Conservation (phyloP, 2,329 filamentous ascomycete species). For the Diaporthe australafricana region DNA sequence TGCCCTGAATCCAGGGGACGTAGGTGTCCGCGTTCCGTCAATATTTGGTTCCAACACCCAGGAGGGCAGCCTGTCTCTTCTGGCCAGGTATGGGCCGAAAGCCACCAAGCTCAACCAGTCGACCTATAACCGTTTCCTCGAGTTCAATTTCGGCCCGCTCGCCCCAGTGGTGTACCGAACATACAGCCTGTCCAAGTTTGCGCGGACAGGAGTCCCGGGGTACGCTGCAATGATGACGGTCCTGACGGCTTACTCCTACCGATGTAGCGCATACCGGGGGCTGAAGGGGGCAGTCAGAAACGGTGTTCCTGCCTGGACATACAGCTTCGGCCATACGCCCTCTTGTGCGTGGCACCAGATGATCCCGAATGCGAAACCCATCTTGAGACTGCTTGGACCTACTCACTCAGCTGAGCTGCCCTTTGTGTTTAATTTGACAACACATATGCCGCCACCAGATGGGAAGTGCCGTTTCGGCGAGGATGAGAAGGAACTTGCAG, state of each 20-base stretch:
- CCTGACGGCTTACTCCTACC: background rate
- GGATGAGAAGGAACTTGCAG: background rate
- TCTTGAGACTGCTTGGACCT: background rate
- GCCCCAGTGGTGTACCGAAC: background rate
- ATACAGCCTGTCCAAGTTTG: constrained; percentile 7
- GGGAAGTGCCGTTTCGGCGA: background rate
- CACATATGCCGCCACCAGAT: background rate
- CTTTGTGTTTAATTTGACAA: constrained; percentile 6
- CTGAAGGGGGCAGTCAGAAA: constrained; percentile 2
- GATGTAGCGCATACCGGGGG: background rate
- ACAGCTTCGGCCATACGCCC: constrained; percentile 4
- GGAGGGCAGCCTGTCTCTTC: background rate
- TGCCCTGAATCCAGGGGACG: background rate
- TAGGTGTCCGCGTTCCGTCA: constrained; percentile 11
- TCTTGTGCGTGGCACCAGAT: background rate
- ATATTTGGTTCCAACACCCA: background rate
- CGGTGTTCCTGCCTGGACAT: constrained; percentile 13
- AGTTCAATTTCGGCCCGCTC: background rate
- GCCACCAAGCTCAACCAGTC: background rate
- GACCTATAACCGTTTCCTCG: background rate
- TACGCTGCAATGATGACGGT: background rate
- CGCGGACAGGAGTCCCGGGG: background rate
- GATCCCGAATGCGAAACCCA: background rate
- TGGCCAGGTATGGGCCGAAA: background rate
- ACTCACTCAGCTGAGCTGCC: background rate